These are phyloP conservation scores for Ampelomyces quisqualis DNA, from an alignment of 2,329 filamentous ascomycete species.

Conservation along the genomic window DNA sequence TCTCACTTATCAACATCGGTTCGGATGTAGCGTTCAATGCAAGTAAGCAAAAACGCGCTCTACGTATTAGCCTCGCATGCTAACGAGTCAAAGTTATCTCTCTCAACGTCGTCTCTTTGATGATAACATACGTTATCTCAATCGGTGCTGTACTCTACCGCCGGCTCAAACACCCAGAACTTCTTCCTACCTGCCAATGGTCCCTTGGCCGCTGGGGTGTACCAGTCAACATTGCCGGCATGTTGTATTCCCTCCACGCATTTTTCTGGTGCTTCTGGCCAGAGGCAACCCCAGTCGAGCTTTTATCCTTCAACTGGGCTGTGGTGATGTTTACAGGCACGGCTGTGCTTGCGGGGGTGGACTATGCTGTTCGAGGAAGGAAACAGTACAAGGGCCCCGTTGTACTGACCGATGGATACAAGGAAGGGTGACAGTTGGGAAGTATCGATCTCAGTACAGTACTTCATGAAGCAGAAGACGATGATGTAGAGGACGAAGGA, in stretches of 20 bases:
- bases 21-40: conserved; percentile 40
- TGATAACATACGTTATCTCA: conserved; percentile 47
- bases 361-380: conserved; percentile 34
- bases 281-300: conserved; percentile 26
- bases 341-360: conserved; percentile 24
- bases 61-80: background rate
- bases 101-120: conserved; percentile 42
- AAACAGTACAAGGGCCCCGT: conserved; percentile 41
- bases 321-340: conserved; percentile 41
- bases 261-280: conserved; percentile 50
- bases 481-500: background rate
- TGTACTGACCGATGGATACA: conserved; percentile 28
- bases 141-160: conserved; percentile 46
- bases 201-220: conserved; percentile 44
- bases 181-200: conserved; percentile 43
- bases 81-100: conserved; percentile 36
- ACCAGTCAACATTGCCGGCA: conserved; percentile 40
- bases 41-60: conserved; percentile 18
- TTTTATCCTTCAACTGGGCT: conserved; percentile 40
- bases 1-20: conserved; percentile 41
- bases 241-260: conserved; percentile 40
- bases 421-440: conserved; percentile 25
- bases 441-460: too few species aligned
- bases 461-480: too few species aligned
- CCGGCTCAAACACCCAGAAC: conserved; percentile 40